Conservation (phyloP, 1,284 basidiomycete genomes). For the Irpex rosettiformis region DNA sequence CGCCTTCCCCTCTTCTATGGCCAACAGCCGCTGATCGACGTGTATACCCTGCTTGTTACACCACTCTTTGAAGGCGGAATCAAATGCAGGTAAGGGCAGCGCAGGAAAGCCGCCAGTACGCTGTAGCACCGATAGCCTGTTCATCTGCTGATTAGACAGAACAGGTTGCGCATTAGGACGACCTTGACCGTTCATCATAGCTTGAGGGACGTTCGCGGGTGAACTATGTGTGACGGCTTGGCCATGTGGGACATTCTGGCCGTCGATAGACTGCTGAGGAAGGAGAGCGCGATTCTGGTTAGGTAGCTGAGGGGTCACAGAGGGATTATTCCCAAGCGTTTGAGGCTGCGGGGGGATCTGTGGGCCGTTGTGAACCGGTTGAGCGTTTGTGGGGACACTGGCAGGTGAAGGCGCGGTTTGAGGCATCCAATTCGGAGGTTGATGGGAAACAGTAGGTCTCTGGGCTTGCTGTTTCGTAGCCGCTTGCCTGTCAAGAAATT, state of each 20-base stretch:
- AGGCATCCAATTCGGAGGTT: conserved; percentile 19
- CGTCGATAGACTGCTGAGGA: conserved; percentile 2
- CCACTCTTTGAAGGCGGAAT: conserved; percentile 6
- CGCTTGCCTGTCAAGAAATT: neutral
- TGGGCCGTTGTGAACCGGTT: conserved; percentile 10
- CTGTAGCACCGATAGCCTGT: neutral
- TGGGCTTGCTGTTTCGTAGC: neutral
- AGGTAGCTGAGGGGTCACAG: conserved; percentile 24
- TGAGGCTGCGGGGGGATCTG: conserved; percentile 13
- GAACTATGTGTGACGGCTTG: conserved; percentile 2
- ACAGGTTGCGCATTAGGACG: neutral
- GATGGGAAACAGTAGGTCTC: conserved; percentile 4
- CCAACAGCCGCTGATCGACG: conserved; percentile 36
- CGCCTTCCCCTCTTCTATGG: conserved; percentile 40
- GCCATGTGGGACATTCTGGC: conserved; percentile 3
- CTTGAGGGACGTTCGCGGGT: neutral
- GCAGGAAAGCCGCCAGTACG: conserved; percentile 6
- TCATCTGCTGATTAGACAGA: neutral
- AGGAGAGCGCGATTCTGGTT: neutral
- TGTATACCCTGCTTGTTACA: conserved; percentile 37
- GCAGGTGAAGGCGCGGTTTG: conserved; percentile 10
- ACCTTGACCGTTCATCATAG: neutral
- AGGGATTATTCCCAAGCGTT: conserved; percentile 8
- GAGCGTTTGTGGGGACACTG: conserved; percentile 18
- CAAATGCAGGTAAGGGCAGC: conserved; percentile 7